Evolutionary conservation across 768 basidiomycete genomes (phyloP), one percentile per base, ranked within the genome.

Genomic region (Asterophora lycoperdoides): DNA sequence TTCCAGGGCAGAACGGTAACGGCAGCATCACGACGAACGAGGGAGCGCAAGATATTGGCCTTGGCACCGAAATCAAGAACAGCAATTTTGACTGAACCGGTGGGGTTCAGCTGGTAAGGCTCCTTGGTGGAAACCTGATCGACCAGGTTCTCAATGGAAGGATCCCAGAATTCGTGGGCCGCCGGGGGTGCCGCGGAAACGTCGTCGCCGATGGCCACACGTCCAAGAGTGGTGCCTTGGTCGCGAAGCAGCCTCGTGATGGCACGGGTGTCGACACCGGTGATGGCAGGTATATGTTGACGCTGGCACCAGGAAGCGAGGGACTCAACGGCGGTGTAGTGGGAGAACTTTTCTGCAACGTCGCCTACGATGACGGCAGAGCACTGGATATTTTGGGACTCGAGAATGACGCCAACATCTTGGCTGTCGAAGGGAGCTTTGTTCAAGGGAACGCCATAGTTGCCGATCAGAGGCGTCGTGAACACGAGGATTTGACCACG

Each of bases 1-100:
- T 98, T 84, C 96, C 96, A 99, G 0, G 96, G 96, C 30, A 98
- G 73, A 46, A 99, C 94, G 7, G 95, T 97, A 36, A 98, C 90
- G 15, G 88, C 79, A 1, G 93, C 96, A 48, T 84, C 89, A 35
- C 96, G 87, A 56, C 88, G 84, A 55, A 96, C 84, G 54, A 99
- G 84, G 2, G 92, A 83, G 49, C 96, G 91, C 48, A 92, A 72
- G 53, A 99, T 99, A 71, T 99, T 99, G 42, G 96, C 94, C 68
- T 99, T 99, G 51, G 86, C 87, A 51, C 96, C 96, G 62, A 96
- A 98, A 67, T 98, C 96, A 51, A 98, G 83, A 13, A 99, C 88
- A 11, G 93, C 96, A 55, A 99, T 91, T 63, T 85, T 89, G 59
- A 96, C 80, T 55, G 89, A 85, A 19, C 95, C 95, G 4, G 69